phyloP scores from a whole-genome alignment of 768 basidiomycete species.

The Suillus sp. region DNA sequence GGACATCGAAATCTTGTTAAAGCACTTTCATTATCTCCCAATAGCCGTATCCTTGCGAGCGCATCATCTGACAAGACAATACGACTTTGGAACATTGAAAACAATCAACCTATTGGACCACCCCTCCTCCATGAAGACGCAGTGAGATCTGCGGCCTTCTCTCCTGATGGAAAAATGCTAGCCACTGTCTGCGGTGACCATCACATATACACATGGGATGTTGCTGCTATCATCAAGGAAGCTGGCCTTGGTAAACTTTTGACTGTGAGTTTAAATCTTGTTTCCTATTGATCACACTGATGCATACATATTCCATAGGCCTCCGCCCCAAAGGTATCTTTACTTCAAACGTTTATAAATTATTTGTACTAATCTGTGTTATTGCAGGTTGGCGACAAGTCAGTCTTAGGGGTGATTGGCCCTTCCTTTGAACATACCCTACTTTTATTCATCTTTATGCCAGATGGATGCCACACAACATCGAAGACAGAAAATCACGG shows the following conservation, averaged over 20 bases:
- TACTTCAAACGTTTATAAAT: background rate
- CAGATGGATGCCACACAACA: background rate
- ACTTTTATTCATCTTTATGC: background rate
- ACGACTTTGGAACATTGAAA: slow-evolving; percentile 1
- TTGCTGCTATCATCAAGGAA: background rate
- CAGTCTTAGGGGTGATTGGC: background rate
- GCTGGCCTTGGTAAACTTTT: background rate
- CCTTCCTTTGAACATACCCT: background rate
- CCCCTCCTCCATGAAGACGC: background rate
- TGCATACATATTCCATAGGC: background rate
- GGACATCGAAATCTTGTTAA: background rate
- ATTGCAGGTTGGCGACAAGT: background rate
- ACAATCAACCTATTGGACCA: background rate
- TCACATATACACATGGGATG: slow-evolving; percentile 8
- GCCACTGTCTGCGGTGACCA: background rate
- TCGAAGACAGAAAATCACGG: background rate
- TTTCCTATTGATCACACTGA: background rate
- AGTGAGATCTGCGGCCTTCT: background rate
- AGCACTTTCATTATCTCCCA: background rate
- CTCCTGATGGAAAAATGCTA: background rate
- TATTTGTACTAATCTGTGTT: background rate
- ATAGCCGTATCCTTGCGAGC: slow-evolving; percentile 2
- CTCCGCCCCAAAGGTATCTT: background rate
- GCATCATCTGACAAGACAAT: slow-evolving; percentile 1
- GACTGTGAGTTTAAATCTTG: background rate